Evolutionary conservation across 371 early-diverging fungal genomes (phyloP).

Genomic region (Actinomucor elegans): DNA sequence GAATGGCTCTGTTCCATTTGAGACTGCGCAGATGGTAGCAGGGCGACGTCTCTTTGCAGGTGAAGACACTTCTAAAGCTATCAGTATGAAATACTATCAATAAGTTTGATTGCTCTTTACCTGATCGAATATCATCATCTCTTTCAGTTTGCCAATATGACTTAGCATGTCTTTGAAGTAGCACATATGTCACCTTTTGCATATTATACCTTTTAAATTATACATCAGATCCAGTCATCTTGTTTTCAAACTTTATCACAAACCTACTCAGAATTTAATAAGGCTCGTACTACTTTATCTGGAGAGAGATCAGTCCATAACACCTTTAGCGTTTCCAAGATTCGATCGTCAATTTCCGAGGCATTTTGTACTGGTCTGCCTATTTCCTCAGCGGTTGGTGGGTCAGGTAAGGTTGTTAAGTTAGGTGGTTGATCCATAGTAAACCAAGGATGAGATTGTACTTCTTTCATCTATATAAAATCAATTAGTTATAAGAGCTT

Average conservation of each 20-base stretch:
- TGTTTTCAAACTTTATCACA: too few relatives aligned
- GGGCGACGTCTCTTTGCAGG: slow-evolving; percentile 44
- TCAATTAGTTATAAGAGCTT: neutral
- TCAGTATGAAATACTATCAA: neutral
- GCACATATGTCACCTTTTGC: slow-evolving; percentile 53
- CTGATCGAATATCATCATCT: slow-evolving; percentile 38
- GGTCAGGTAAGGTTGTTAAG: slow-evolving; percentile 37
- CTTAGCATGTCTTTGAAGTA: slow-evolving; percentile 45
- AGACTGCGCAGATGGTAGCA: slow-evolving; percentile 43
- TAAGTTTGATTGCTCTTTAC: slow-evolving; percentile 7
- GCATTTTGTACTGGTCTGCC: slow-evolving; percentile 32
- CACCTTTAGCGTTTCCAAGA: slow-evolving; percentile 43
- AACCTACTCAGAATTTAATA: slow-evolving; percentile 43
- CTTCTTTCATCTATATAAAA: slow-evolving; percentile 36
- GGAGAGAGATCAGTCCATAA: slow-evolving; percentile 45
- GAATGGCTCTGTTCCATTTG: slow-evolving; percentile 31
- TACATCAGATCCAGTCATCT: too few relatives aligned
- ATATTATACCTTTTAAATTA: slow-evolving; percentile 51
- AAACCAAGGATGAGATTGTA: slow-evolving; percentile 50
- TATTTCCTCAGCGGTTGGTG: slow-evolving; percentile 40
- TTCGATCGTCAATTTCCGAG: slow-evolving; percentile 44
- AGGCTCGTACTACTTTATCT: slow-evolving; percentile 32
- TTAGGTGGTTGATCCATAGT: slow-evolving; percentile 30
- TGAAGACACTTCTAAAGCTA: slow-evolving; percentile 14
- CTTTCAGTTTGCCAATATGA: slow-evolving; percentile 46